Evolutionary conservation across 345 rosid genomes (phyloP).

Genomic region (Acer campestre): DNA sequence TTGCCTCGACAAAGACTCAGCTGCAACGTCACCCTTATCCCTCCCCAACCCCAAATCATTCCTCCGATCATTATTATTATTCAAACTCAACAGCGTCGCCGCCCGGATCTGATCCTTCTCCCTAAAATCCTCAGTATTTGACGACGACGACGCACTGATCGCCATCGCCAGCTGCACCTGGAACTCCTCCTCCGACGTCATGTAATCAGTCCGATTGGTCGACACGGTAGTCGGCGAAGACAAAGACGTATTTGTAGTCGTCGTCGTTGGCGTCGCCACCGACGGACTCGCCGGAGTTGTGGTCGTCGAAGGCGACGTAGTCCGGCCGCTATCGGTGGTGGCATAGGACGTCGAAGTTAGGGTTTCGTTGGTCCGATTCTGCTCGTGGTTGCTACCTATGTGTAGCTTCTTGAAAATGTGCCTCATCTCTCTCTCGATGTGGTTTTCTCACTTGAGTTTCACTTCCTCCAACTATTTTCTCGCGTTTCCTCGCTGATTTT

Average conservation of each 20-base stretch:
- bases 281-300: slow-evolving; percentile 51
- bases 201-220: slow-evolving; percentile 50
- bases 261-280: slow-evolving; percentile 31
- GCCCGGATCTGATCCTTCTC: slow-evolving; percentile 97
- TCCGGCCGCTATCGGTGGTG: slow-evolving; percentile 53
- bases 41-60: slow-evolving; percentile 48
- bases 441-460: background rate
- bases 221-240: slow-evolving; percentile 34
- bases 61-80: slow-evolving; percentile 35
- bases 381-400: slow-evolving; percentile 69
- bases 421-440: slow-evolving; percentile 51
- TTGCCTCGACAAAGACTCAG: slow-evolving; percentile 78
- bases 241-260: slow-evolving; percentile 20
- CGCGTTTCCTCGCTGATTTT: slow-evolving; percentile 1
- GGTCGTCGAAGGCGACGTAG: slow-evolving; percentile 49
- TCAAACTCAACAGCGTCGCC: slow-evolving; percentile 66
- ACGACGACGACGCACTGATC: slow-evolving; percentile 63
- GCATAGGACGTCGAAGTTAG: slow-evolving; percentile 38
- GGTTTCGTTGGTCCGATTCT: slow-evolving; percentile 70
- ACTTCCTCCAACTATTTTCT: background rate
- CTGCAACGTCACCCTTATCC: slow-evolving; percentile 60
- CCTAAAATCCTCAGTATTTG: slow-evolving; percentile 75
- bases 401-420: slow-evolving; percentile 96
- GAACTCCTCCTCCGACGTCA: slow-evolving; percentile 90
- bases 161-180: slow-evolving; percentile 96